Conservation (phyloP, 371 early-diverging fungal species). For the Apophysomyces trapeziformis region DNA sequence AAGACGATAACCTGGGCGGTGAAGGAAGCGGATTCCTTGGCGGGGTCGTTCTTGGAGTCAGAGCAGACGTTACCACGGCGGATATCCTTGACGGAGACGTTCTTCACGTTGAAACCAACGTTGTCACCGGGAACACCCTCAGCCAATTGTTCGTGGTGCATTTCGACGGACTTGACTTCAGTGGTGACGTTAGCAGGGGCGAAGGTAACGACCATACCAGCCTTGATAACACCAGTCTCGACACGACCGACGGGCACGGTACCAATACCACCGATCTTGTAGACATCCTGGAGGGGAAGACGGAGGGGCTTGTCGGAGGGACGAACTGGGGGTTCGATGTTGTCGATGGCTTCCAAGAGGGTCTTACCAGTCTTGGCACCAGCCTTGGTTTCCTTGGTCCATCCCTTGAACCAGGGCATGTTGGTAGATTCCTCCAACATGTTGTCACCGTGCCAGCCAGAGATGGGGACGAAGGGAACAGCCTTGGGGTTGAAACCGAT, state of each 20-base stretch:
- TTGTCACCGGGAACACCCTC: constrained; percentile 98
- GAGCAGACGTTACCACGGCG: constrained; percentile 97
- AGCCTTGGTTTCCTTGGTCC: constrained; percentile 89
- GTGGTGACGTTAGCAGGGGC: constrained; percentile 88
- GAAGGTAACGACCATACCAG: constrained; percentile 92
- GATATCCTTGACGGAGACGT: constrained; percentile 96
- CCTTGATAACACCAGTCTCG: too few species aligned
- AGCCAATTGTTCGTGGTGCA: constrained; percentile 95
- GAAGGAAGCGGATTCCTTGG: constrained; percentile 92
- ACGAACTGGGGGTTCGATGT: constrained; percentile 91
- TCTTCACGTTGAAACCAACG: constrained; percentile 98
- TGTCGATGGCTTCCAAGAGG: constrained; percentile 93
- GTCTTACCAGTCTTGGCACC: constrained; percentile 83
- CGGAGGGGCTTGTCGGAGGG: constrained; percentile 96
- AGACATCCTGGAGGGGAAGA: constrained; percentile 94
- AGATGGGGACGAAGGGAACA: constrained; percentile 96
- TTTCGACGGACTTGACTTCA: constrained; percentile 98
- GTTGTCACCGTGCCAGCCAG: constrained; percentile 98
- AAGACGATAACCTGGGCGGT: constrained; percentile 95
- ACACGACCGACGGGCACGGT: constrained; percentile 97
- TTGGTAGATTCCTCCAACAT: constrained; percentile 91
- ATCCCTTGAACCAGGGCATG: constrained; percentile 98
- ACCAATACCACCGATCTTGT: constrained; percentile 98
- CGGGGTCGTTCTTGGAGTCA: constrained; percentile 97
- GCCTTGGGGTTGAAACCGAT: constrained; percentile 92